phyloP scores from a whole-genome alignment of 768 basidiomycete species.

The Termitomyces sp. region DNA sequence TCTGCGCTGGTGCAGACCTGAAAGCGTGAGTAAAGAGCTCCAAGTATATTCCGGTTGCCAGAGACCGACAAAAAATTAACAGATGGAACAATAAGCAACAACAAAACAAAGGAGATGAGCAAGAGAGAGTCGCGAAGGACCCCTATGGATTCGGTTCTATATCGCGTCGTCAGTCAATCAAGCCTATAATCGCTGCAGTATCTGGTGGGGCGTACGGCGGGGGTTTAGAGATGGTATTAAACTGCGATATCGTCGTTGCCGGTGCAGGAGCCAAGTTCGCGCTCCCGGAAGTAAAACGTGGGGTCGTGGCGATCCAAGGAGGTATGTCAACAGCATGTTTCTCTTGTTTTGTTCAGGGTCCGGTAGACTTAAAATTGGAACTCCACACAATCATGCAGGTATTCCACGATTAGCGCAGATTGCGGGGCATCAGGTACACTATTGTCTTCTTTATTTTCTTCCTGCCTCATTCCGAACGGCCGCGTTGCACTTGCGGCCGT shows the following conservation, averaged over 20 bases:
- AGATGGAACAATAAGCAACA: constrained; percentile 63
- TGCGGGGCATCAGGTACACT: constrained; percentile 70
- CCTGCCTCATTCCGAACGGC: background rate
- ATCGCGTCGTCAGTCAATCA: constrained; percentile 62
- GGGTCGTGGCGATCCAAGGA: constrained; percentile 70
- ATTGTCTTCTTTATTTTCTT: background rate
- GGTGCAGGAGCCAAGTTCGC: constrained; percentile 65
- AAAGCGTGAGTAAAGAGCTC: constrained; percentile 48
- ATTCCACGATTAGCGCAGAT: constrained; percentile 66
- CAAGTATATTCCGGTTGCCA: background rate
- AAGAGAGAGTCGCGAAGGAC: constrained; percentile 34
- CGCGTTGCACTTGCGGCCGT: too few species aligned
- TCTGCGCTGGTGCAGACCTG: constrained; percentile 81
- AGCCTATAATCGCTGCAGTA: constrained; percentile 81
- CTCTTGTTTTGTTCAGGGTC: background rate
- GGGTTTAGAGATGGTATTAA: constrained; percentile 64
- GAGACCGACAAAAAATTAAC: background rate
- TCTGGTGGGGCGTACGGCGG: constrained; percentile 72
- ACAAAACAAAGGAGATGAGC: constrained; percentile 39
- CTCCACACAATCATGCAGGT: constrained; percentile 36
- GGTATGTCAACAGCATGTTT: constrained; percentile 38
- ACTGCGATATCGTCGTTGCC: constrained; percentile 77
- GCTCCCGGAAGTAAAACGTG: constrained; percentile 75
- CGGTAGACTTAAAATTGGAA: background rate
- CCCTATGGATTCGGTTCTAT: constrained; percentile 69